Evolutionary conservation across 805 yeast species (phyloP).

Genomic region (Wickerhamomyces pijperi): DNA sequence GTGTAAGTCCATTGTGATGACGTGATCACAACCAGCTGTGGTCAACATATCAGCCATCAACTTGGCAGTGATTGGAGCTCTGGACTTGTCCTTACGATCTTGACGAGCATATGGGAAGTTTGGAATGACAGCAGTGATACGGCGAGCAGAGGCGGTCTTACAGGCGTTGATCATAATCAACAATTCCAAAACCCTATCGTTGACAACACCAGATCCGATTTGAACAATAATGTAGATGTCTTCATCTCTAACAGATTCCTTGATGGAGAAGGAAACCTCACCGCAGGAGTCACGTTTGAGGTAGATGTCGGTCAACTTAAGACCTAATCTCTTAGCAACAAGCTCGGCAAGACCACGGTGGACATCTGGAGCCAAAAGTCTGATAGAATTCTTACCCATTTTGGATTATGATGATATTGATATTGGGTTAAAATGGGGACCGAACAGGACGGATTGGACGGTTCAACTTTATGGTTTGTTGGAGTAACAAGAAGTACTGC

Average conservation of each 20-base stretch:
- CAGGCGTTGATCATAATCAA: conserved; percentile 76
- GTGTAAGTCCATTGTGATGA: conserved; percentile 78
- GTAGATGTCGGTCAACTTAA: conserved; percentile 49
- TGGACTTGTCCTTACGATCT: conserved; percentile 73
- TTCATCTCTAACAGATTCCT: conserved; percentile 78
- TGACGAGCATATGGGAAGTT: conserved; percentile 85
- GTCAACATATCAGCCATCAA: conserved; percentile 73
- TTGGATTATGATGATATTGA: neutral
- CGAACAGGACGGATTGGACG: neutral
- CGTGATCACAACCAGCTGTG: conserved; percentile 80
- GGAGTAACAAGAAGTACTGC: neutral
- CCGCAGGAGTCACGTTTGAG: conserved; percentile 58
- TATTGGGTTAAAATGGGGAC: neutral
- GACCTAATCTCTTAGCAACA: conserved; percentile 53
- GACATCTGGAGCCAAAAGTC: conserved; percentile 55
- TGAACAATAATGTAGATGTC: conserved; percentile 73
- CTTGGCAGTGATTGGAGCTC: conserved; percentile 82
- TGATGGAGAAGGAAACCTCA: conserved; percentile 67
- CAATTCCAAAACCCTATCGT: conserved; percentile 64
- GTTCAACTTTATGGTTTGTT: neutral
- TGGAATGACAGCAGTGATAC: conserved; percentile 75
- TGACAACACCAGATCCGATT: conserved; percentile 68
- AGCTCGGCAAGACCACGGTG: conserved; percentile 60
- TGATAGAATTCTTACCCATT: conserved; percentile 68
- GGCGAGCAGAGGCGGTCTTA: conserved; percentile 71